Base-by-base conservation (phyloP, 2,329 filamentous ascomycete genomes). In the Aspergillus alliaceus region DNA sequence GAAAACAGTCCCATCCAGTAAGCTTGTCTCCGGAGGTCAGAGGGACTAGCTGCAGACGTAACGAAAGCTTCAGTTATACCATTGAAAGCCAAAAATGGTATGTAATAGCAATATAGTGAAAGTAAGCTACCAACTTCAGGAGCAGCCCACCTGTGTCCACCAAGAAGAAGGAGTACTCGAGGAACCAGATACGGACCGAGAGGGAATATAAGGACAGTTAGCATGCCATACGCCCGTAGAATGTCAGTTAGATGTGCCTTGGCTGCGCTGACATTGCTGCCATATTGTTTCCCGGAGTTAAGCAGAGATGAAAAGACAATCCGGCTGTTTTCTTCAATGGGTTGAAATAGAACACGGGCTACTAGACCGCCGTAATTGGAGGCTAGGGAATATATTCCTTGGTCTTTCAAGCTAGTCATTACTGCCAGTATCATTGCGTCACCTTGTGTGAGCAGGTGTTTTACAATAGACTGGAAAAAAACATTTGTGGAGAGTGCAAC, bases 41-140 rank as follows among this genome's bases (percentile, higher is more conserved):
- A 75, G 61, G 91, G 84, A 0, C 84, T 88, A 0, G 93, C 93
- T 1, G 96, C 90, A 2, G 91, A 91, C 1, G 93, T 88, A 15
- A 98, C 93, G 66, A 99, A 98, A 0, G 92, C 91, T 76, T 99
- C 95, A 1, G 89, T 86, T 22, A 98, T 85, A 51, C 95, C 95
- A 69, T 99, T 99, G 66, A 96, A 78, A 3, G 93, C 95, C 4
- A 98, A 83, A 25, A 98, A 86, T 0, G 95, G 95, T 58, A 99
- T 90, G 77, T 96, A 98, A 74, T 91, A 92, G 77, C 91, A 93
- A 75, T 97, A 99, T 0, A 83, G 83, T 0, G 88, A 86, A 6
- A 99, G 82, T 3, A 95, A 88, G 8, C 82, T 74, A 6, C 88
- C 87, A 1, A 93, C 91, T 42, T 89, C 89, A 0, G 88, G 87